Conservation (phyloP, 345 rosid genomes). For the Acer negundo region DNA sequence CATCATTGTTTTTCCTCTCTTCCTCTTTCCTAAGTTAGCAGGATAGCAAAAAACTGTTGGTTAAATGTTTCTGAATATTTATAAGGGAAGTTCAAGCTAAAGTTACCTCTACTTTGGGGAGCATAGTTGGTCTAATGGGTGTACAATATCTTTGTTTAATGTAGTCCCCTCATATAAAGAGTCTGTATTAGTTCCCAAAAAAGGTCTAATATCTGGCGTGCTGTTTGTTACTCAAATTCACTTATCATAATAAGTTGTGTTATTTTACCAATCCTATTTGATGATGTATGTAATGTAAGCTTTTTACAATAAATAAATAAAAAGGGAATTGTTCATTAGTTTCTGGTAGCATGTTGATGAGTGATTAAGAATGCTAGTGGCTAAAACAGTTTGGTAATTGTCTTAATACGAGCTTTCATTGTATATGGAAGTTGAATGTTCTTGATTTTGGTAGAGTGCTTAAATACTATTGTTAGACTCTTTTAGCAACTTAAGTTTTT, state of each 20-base stretch:
- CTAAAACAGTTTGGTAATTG: background rate
- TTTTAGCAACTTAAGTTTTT: background rate
- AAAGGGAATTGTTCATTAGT: background rate
- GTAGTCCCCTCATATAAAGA: background rate
- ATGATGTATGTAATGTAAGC: background rate
- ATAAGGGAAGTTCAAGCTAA: background rate
- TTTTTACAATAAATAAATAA: background rate
- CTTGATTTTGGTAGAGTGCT: background rate
- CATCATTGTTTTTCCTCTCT: background rate
- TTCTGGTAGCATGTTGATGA: background rate
- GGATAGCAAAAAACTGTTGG: background rate
- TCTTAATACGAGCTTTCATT: background rate
- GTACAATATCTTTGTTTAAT: background rate
- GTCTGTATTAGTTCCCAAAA: background rate
- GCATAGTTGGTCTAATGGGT: background rate
- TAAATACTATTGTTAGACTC: background rate
- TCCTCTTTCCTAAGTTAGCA: background rate
- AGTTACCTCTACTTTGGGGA: background rate
- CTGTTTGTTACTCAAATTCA: background rate
- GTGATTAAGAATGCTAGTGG: background rate
- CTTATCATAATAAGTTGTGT: background rate
- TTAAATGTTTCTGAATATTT: background rate
- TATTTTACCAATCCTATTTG: background rate
- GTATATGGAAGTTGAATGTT: background rate
- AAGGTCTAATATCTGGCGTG: background rate